Evolutionary conservation across 331 rosid species (phyloP).

Genomic region (Rhamnella rubrinervis): DNA sequence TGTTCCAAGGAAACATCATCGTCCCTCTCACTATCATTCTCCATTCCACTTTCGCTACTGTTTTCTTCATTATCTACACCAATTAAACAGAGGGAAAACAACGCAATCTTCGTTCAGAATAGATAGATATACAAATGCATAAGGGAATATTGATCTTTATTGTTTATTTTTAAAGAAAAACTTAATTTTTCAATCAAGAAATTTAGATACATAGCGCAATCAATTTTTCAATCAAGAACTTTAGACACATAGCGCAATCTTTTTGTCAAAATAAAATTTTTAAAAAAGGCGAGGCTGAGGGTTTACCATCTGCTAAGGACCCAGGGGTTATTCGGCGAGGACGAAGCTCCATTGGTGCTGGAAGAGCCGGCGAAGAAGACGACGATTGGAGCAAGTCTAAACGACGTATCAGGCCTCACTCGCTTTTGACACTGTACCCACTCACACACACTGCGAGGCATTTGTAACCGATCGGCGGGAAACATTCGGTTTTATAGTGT

Average conservation of each 20-base stretch:
- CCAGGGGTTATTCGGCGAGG: constrained; percentile 24
- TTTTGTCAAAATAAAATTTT: background rate
- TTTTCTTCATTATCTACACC: constrained; percentile 10
- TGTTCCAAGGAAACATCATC: background rate
- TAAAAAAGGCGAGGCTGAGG: background rate
- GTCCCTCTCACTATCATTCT: background rate
- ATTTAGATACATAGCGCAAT: background rate
- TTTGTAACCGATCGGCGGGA: too few species aligned
- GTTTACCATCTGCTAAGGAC: constrained; percentile 17
- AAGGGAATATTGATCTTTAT: background rate
- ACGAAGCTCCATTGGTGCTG: constrained; percentile 41
- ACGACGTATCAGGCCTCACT: too few species aligned
- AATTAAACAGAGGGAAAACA: background rate
- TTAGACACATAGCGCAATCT: background rate
- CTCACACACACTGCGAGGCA: too few species aligned
- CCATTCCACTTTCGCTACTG: background rate
- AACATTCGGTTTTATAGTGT: too few species aligned
- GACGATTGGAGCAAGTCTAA: background rate
- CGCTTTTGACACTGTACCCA: too few species aligned
- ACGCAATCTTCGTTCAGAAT: background rate
- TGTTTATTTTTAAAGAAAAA: too few species aligned
- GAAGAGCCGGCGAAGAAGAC: background rate
- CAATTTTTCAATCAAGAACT: too few species aligned
- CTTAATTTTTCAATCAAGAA: too few species aligned
- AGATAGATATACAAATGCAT: background rate